A percentile compares a stretch with the other conserved stretches of the same genome.
phyloP scores from a whole-genome alignment of 108 stramenopile species.

The Schizochytrium sp. region DNA sequence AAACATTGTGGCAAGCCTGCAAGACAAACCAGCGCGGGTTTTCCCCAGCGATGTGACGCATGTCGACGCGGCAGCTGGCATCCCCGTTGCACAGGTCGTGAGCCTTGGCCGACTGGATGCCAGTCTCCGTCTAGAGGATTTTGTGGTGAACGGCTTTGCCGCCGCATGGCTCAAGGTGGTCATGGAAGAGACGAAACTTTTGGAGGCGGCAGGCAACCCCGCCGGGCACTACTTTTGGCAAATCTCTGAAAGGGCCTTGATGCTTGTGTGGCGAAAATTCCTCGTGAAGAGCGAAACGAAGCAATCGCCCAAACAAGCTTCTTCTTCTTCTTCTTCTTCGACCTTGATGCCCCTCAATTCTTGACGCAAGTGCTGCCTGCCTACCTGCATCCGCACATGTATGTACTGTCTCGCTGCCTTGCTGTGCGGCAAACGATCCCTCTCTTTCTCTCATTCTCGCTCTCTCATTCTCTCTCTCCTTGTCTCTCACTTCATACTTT shows the following conservation, averaged over 20 bases:
- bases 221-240: not conserved
- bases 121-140: not conserved
- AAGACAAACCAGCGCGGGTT: not conserved
- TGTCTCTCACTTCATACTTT: not conserved
- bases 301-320: not conserved
- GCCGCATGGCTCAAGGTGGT: not conserved
- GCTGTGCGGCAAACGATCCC: no score
- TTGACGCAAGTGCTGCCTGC: no score
- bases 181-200: not conserved
- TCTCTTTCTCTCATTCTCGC: no score
- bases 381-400: no score
- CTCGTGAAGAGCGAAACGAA: not conserved
- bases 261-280: not conserved
- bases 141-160: not conserved
- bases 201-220: not conserved
- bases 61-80: not conserved
- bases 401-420: no score
- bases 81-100: not conserved
- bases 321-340: not conserved
- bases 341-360: no score
- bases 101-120: not conserved
- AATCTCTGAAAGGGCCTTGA: not conserved
- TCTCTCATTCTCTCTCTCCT: not conserved
- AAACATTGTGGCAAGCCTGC: not conserved
- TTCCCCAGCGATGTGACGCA: not conserved